Evolutionary conservation across 1,284 basidiomycete species (phyloP), one percentile per base, ranked within the genome.

Genomic region (Ustilago sp.): DNA sequence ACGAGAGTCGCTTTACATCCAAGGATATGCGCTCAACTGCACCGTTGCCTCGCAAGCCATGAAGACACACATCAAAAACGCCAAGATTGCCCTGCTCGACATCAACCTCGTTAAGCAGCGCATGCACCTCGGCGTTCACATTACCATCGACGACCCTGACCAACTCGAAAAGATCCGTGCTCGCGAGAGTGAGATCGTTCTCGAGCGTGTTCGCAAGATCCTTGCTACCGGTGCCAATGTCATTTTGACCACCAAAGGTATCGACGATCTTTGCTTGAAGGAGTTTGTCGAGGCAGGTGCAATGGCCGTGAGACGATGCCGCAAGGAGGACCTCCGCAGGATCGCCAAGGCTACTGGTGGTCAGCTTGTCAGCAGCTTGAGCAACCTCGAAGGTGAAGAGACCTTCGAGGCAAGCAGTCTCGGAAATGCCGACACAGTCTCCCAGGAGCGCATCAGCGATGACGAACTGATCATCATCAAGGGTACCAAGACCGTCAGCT

Each of bases 231-330:
- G 97, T 59, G 97, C 97, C 50, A 99, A 99, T 83, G 97, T 99
- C 71, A 91, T 99, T 53, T 88, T 99, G 64, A 99, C 97, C 32
- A 99, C 97, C 41, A 99, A 99, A 87, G 97, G 97, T 57, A 99
- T 99, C 81, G 97, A 99, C 84, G 97, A 99, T 85, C 89, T 99
- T 36, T 97, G 95, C 86, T 88, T 99, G 82, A 99, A 99, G 87
- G 97, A 99, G 88, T 99, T 99, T 84, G 94, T 99, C 63, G 97
- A 99, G 88, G 96, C 95, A 15, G 97, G 97, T 48, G 97, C 96
- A 0, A 99, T 99, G 93, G 97, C 95, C 45, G 97, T 99, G 62
- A 92, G 97, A 77, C 90, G 97, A 83, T 99, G 97, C 89, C 91
- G 93, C 85, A 99, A 99, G 88, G 97, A 99, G 86, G 97, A 99